A percentile compares a stretch with the other conserved stretches of the same genome.
Evolutionary conservation across 2,329 filamentous ascomycete species (phyloP).

Genomic region (Cercospora citrullina): DNA sequence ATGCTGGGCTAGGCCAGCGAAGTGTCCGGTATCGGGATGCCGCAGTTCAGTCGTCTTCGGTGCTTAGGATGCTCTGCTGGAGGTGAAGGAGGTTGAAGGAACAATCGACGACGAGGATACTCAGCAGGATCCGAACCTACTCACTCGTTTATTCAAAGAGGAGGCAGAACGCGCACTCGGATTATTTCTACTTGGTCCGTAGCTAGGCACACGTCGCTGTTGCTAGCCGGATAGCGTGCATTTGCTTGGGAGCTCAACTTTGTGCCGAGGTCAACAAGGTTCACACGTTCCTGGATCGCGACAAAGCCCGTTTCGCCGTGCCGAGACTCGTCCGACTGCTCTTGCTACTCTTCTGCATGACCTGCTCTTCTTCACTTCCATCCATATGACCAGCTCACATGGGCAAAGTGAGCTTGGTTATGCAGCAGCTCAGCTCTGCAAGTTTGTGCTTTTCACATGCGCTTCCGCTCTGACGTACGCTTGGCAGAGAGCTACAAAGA

Average conservation of each 20-base stretch:
- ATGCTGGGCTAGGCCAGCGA: slow-evolving; percentile 22
- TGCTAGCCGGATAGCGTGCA: slow-evolving; percentile 3
- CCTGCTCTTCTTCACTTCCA: background rate
- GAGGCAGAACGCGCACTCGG: background rate
- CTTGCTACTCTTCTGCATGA: background rate
- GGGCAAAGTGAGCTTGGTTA: background rate
- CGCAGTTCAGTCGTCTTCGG: background rate
- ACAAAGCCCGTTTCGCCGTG: background rate
- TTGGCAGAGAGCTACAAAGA: background rate
- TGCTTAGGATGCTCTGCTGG: background rate
- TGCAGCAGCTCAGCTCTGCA: background rate
- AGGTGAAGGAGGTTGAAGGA: background rate
- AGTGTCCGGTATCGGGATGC: background rate
- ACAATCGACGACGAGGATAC: background rate
- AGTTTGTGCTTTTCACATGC: slow-evolving; percentile 3
- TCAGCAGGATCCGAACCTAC: background rate
- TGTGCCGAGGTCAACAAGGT: slow-evolving; percentile 9
- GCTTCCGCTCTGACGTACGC: background rate
- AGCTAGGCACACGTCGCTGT: slow-evolving; percentile 6
- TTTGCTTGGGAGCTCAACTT: background rate
- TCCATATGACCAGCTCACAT: background rate
- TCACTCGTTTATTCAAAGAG: background rate
- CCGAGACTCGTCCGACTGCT: background rate
- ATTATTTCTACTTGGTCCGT: background rate
- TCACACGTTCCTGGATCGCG: background rate